Percentiles rank a stretch among this genome's conserved stretches.
Conservation (phyloP, 495 filamentous ascomycete genomes). For the Trypethelium eluteriae region DNA sequence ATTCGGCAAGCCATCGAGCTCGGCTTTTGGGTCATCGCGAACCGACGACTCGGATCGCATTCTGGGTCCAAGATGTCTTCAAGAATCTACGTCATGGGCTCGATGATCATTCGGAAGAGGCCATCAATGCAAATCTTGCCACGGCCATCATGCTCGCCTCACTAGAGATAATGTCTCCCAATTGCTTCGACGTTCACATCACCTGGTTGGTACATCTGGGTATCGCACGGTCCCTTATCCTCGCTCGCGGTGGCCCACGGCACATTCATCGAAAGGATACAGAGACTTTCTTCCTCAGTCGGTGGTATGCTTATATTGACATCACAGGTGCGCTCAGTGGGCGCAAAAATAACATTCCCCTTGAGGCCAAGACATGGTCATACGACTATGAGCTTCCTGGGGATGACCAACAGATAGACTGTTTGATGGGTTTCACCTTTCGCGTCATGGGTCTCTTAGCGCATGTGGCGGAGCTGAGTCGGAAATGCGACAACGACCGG, state of each 20-base stretch:
- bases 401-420: slow-evolving; percentile 46
- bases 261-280: slow-evolving; percentile 53
- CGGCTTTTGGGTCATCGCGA: slow-evolving; percentile 66
- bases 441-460: slow-evolving; percentile 59
- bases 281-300: slow-evolving; percentile 69
- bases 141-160: slow-evolving; percentile 83
- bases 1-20: slow-evolving; percentile 74
- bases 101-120: slow-evolving; percentile 43
- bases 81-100: slow-evolving; percentile 62
- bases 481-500: slow-evolving; percentile 60
- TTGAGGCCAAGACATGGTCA: slow-evolving; percentile 48
- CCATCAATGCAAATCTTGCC: slow-evolving; percentile 59
- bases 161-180: slow-evolving; percentile 77
- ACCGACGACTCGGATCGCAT: slow-evolving; percentile 68
- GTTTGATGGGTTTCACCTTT: slow-evolving; percentile 60
- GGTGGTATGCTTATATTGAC: slow-evolving; percentile 84
- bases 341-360: slow-evolving; percentile 50
- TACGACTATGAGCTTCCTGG: slow-evolving; percentile 42
- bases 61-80: slow-evolving; percentile 73
- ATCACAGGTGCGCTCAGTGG: slow-evolving; percentile 71
- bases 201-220: slow-evolving; percentile 73
- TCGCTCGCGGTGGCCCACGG: slow-evolving; percentile 54
- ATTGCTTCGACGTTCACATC: slow-evolving; percentile 65
- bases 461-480: slow-evolving; percentile 63
- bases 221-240: slow-evolving; percentile 67